Base-by-base conservation (phyloP, 129 eudicot species). In the Flaveria linearis region DNA sequence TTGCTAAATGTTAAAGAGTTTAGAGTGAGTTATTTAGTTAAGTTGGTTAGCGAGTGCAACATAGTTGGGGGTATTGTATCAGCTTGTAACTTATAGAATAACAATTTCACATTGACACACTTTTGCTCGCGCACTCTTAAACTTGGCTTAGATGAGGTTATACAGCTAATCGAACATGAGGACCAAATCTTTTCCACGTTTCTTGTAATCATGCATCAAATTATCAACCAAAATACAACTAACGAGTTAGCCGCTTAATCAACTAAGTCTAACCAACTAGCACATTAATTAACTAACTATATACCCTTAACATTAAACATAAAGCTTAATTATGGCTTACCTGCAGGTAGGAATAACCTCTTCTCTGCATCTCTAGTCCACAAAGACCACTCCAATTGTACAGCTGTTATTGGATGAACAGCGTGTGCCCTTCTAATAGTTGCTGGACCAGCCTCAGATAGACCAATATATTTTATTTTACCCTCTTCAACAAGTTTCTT, bases 391-490 rank as follows among this genome's bases (percentile, higher is more conserved):
- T 88, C 93, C 58, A 84, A 25, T 74, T 89, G 91, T 18, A 89
- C 78, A 5, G 94, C 91, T 45, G 94, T 80, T 51, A 89, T 66
- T 2, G 94, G 94, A 75, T 89, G 94, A n/a, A 89, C 87, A 4
- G 91, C 91, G 22, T 89, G 91, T 11, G 91, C 94, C 70, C 94
- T 84, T 83, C 91, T 84, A 43, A 89, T 86, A 16, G 91, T 89
- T 45, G 83, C 58, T 4, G 91, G 76, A 17, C 86, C 78, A 30
- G 94, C 94, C 75, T 86, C 94, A 3, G 91, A 89, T 17, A 89
- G 70, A 58, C 94, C 94, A 20, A 89, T 52, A 55, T 86, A 80
- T 72, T 88, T 88, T 45, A 89, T 78, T 66, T 86, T 89, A 3
- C 91, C 94, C 51, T 89, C 90, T 74, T 88, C 90, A 45, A 88